These are phyloP conservation scores for Gamarada debralockiae DNA, from an alignment of 495 filamentous ascomycete genomes.

Conservation along the genomic window DNA sequence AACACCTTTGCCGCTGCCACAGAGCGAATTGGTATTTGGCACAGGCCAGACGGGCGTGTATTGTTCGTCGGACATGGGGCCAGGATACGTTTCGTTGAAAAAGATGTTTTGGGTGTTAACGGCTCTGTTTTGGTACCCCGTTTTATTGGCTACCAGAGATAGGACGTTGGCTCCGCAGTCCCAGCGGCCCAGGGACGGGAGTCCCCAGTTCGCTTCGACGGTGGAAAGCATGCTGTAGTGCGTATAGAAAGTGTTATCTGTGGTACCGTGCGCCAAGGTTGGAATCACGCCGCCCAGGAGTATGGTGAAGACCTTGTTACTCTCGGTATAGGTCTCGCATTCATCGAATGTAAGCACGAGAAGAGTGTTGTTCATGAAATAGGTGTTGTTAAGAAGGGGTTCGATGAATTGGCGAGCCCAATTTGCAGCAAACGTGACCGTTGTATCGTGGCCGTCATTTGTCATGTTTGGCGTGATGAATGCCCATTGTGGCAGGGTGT, in stretches of 20 bases:
- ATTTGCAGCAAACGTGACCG: slow-evolving; percentile 51
- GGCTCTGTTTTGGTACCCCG: slow-evolving; percentile 26
- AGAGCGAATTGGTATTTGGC: not conserved
- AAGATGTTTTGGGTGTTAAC: not conserved
- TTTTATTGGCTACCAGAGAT: slow-evolving; percentile 48
- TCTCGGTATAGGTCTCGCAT: slow-evolving; percentile 47
- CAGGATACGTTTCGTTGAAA: not conserved
- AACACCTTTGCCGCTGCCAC: not conserved
- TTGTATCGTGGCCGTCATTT: slow-evolving; percentile 57
- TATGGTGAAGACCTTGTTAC: slow-evolving; percentile 55
- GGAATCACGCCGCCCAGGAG: slow-evolving; percentile 64
- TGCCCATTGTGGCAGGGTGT: slow-evolving; percentile 63
- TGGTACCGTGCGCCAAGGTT: slow-evolving; percentile 52
- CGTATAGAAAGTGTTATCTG: slow-evolving; percentile 63
- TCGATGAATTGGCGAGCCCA: slow-evolving; percentile 57
- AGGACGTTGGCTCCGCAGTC: slow-evolving; percentile 58
- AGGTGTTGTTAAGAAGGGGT: slow-evolving; percentile 55
- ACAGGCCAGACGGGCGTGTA: slow-evolving; percentile 1
- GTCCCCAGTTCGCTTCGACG: slow-evolving; percentile 48
- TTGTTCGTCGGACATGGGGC: not conserved
- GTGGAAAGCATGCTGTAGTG: slow-evolving; percentile 66
- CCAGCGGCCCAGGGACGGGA: slow-evolving; percentile 52
- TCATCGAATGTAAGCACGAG: slow-evolving; percentile 69
- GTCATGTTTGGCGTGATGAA: slow-evolving; percentile 76
- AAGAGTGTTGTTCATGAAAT: slow-evolving; percentile 66